Conservation (phyloP, 78 protist species). For the Guillardia theta region DNA sequence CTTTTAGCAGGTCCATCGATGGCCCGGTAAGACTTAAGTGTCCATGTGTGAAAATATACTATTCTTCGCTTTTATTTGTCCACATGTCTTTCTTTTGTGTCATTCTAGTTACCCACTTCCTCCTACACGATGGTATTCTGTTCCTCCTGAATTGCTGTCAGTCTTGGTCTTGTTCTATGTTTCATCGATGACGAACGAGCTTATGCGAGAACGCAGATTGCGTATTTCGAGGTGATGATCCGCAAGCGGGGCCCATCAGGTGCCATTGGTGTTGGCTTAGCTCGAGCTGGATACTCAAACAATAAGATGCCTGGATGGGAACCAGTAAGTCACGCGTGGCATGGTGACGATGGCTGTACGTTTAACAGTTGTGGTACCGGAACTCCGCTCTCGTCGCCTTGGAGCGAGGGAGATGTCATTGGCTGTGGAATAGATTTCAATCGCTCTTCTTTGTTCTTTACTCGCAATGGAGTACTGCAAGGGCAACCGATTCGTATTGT, state of each 20-base stretch:
- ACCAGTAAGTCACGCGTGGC: slow-evolving; percentile 38
- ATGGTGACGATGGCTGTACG: slow-evolving; percentile 28
- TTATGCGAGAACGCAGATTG: too few relatives aligned
- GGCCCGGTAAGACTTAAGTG: too few relatives aligned
- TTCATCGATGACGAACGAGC: too few relatives aligned
- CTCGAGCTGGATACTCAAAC: background rate
- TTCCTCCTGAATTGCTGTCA: too few relatives aligned
- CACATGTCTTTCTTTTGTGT: too few relatives aligned
- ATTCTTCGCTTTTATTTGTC: too few relatives aligned
- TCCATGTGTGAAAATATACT: too few relatives aligned
- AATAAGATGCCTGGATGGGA: slow-evolving; percentile 41
- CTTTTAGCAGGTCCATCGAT: background rate
- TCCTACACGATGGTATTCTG: too few relatives aligned
- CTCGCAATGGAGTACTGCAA: background rate
- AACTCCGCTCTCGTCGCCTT: background rate
- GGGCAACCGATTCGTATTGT: background rate
- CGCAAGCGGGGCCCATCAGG: slow-evolving; percentile 13
- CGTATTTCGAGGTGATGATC: background rate
- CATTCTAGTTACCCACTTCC: too few relatives aligned
- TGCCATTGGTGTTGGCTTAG: slow-evolving; percentile 12
- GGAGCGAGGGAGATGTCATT: slow-evolving; percentile 20
- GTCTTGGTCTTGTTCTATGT: too few relatives aligned
- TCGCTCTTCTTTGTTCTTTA: background rate
- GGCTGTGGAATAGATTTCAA: slow-evolving; percentile 4
- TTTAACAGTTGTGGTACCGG: slow-evolving; percentile 35